These are phyloP conservation scores for Spizellomyces sp. DNA, from an alignment of 192 early-diverging fungal genomes.

Conservation along the genomic window DNA sequence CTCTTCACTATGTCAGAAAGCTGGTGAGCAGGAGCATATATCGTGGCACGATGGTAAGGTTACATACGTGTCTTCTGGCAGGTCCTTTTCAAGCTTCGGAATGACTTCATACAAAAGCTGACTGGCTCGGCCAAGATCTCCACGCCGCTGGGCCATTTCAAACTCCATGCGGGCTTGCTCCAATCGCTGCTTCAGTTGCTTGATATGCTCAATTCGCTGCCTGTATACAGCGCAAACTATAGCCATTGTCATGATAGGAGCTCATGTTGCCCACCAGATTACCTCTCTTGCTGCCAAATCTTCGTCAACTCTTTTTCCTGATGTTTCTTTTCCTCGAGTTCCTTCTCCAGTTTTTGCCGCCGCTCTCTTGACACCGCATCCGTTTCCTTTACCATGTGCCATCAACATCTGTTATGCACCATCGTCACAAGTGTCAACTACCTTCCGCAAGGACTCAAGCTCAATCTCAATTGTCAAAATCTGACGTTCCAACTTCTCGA, in stretches of 20 bases:
- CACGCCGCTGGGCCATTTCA: slow-evolving; percentile 60
- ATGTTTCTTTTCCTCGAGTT: slow-evolving; percentile 29
- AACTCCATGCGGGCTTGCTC: slow-evolving; percentile 20
- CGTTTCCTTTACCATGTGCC: slow-evolving; percentile 58
- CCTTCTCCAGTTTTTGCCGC: slow-evolving; percentile 65
- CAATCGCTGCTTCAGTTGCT: slow-evolving; percentile 11
- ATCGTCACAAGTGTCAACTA: background rate
- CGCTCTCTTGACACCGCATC: slow-evolving; percentile 72
- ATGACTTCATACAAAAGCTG: slow-evolving; percentile 84
- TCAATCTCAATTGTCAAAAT: slow-evolving; percentile 86
- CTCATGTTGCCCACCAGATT: background rate
- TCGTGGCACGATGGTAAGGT: no score
- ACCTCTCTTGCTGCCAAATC: slow-evolving; percentile 15
- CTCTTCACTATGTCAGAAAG: background rate
- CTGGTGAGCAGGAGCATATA: no score
- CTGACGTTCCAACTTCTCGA: slow-evolving; percentile 82
- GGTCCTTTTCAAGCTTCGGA: slow-evolving; percentile 69
- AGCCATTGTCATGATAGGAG: background rate
- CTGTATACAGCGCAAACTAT: background rate
- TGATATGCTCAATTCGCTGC: slow-evolving; percentile 1
- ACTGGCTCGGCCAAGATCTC: slow-evolving; percentile 73
- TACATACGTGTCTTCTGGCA: slow-evolving; percentile 20
- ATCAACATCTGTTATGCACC: background rate
- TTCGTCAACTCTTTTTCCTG: background rate
- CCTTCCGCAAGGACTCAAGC: slow-evolving; percentile 79